These are phyloP conservation scores for Kwoniella shivajii DNA, from an alignment of 1,284 basidiomycete species.

Conservation along the genomic window DNA sequence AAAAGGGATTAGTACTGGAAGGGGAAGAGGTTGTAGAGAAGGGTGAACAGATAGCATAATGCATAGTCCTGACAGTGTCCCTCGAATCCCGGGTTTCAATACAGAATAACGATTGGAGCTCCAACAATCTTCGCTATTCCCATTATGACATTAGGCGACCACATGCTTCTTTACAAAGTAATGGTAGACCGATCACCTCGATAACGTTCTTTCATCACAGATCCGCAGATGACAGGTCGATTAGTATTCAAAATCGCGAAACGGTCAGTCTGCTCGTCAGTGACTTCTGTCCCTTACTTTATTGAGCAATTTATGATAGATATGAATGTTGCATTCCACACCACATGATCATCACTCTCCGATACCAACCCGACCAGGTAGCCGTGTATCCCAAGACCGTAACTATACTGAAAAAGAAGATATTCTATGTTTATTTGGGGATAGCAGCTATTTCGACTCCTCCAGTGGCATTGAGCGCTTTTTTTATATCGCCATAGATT, in stretches of 20 bases:
- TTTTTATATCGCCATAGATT: slow-evolving; percentile 59
- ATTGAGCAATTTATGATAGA: too few relatives aligned
- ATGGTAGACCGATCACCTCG: too few relatives aligned
- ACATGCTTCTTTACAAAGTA: too few relatives aligned
- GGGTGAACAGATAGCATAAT: neutral
- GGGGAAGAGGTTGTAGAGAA: neutral
- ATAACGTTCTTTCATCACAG: too few relatives aligned
- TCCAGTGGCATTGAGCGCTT: slow-evolving; percentile 57
- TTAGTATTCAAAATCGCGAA: neutral
- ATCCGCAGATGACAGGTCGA: neutral
- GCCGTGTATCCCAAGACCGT: neutral
- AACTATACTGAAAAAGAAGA: too few relatives aligned
- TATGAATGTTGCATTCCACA: slow-evolving; percentile 8
- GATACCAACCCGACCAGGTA: neutral
- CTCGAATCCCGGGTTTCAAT: too few relatives aligned
- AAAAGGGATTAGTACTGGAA: too few relatives aligned
- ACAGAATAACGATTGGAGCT: too few relatives aligned
- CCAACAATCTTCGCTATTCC: neutral
- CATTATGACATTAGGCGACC: too few relatives aligned
- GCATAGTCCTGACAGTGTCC: too few relatives aligned
- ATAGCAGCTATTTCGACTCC: slow-evolving; percentile 53
- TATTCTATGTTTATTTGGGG: slow-evolving; percentile 38
- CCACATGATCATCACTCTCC: neutral
- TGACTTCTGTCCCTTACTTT: too few relatives aligned
- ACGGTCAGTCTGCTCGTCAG: neutral